phyloP scores from a whole-genome alignment of 164 flowering plant genomes.

The Dillenia turbinata region DNA sequence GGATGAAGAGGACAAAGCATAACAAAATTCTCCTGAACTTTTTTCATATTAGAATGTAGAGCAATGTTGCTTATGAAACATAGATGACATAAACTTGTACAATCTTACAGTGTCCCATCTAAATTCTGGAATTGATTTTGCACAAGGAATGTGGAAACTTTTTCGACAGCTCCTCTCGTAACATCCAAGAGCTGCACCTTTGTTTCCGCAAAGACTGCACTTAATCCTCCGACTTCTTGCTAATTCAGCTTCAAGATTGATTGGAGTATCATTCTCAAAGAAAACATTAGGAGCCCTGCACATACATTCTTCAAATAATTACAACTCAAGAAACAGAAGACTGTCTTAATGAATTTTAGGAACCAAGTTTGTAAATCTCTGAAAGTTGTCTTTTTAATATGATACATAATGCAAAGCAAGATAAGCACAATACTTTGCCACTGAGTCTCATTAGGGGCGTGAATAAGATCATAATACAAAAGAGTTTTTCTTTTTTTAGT shows the following conservation, averaged over 20 bases:
- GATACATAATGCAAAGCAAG: too few relatives aligned
- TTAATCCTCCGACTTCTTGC: slow-evolving; percentile 72
- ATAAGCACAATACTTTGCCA: too few relatives aligned
- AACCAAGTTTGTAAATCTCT: too few relatives aligned
- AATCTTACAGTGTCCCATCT: slow-evolving; percentile 89
- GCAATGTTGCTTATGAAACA: too few relatives aligned
- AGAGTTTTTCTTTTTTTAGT: too few relatives aligned
- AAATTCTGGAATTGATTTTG: slow-evolving; percentile 57
- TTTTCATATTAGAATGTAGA: too few relatives aligned
- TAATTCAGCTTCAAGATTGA: slow-evolving; percentile 82
- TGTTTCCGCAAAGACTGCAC: slow-evolving; percentile 76
- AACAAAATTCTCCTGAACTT: slow-evolving; percentile 76
- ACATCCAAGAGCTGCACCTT: slow-evolving; percentile 98
- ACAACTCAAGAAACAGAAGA: too few relatives aligned
- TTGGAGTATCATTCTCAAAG: slow-evolving; percentile 58
- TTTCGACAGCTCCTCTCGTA: slow-evolving; percentile 77
- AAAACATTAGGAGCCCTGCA: slow-evolving; percentile 98
- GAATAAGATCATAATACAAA: too few relatives aligned
- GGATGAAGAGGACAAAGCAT: slow-evolving; percentile 87
- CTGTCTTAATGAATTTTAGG: too few relatives aligned
- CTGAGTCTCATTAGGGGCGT: too few relatives aligned
- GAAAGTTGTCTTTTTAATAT: too few relatives aligned
- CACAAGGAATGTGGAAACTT: slow-evolving; percentile 96
- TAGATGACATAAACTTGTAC: neutral
- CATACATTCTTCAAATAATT: neutral